These are phyloP conservation scores for Mallotus repandus DNA, from an alignment of 441 rosid genomes.

Conservation along the genomic window DNA sequence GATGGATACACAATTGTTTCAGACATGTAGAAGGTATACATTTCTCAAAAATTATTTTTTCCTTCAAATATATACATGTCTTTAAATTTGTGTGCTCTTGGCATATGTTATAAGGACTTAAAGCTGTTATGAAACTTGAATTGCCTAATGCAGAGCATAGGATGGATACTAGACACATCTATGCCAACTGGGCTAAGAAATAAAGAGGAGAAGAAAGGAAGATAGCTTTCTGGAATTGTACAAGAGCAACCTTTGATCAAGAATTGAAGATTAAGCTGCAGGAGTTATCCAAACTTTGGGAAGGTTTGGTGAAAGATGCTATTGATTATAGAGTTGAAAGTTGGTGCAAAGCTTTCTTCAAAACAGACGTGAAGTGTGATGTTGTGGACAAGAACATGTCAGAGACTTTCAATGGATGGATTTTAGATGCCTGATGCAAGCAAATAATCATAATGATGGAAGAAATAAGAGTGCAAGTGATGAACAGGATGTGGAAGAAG, in stretches of 20 bases:
- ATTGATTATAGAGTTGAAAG: background rate
- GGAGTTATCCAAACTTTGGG: background rate
- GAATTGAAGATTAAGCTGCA: no score
- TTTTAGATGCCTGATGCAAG: no score
- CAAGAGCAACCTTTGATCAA: background rate
- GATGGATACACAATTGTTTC: background rate
- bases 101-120: background rate
- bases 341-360: background rate
- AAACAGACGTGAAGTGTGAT: background rate
- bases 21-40: background rate
- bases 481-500: no score
- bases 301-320: background rate
- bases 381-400: background rate
- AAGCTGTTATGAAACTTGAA: background rate
- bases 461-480: no score
- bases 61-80: background rate
- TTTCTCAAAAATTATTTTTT: background rate
- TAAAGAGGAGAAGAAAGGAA: background rate
- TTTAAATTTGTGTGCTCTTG: background rate
- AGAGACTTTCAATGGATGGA: background rate
- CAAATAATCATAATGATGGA: no score
- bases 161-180: background rate
- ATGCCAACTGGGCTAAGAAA: background rate
- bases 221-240: background rate
- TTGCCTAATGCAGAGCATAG: background rate